Conservation (phyloP, 2,329 filamentous ascomycete genomes). For the Colletotrichum sp. region DNA sequence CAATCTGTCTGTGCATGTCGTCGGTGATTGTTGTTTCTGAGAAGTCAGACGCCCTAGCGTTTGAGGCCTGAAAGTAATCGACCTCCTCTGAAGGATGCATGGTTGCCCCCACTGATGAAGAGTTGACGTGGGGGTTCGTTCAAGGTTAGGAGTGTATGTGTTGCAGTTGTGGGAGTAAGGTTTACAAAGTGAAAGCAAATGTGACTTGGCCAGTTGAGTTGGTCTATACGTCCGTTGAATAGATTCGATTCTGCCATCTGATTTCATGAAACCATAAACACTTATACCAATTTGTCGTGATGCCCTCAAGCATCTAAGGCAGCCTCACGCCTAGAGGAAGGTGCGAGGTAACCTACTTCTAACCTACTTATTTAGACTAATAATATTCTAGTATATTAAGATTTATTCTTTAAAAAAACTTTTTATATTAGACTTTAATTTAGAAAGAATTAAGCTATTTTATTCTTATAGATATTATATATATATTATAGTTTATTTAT, state of each 20-base stretch:
- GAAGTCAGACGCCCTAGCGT: background rate
- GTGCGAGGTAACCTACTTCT: no score
- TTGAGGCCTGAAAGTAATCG: background rate
- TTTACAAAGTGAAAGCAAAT: background rate
- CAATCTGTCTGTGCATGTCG: background rate
- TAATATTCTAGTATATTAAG: no score
- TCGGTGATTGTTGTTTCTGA: background rate
- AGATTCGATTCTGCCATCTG: background rate
- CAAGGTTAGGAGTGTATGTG: background rate
- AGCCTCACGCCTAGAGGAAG: no score
- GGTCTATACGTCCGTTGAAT: background rate
- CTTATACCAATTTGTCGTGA: background rate
- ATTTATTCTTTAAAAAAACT: no score
- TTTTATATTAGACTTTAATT: no score
- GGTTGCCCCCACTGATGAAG: background rate
- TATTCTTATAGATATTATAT: no score
- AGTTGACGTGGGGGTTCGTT: background rate
- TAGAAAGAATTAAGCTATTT: no score
- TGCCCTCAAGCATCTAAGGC: no score
- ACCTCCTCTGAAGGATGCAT: background rate
- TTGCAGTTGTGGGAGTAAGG: background rate
- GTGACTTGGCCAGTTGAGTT: background rate
- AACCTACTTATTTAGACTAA: no score
- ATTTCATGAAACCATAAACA: background rate
- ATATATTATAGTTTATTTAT: no score